Conservation (phyloP, 345 rosid genomes). For the Cardamine occulta region DNA sequence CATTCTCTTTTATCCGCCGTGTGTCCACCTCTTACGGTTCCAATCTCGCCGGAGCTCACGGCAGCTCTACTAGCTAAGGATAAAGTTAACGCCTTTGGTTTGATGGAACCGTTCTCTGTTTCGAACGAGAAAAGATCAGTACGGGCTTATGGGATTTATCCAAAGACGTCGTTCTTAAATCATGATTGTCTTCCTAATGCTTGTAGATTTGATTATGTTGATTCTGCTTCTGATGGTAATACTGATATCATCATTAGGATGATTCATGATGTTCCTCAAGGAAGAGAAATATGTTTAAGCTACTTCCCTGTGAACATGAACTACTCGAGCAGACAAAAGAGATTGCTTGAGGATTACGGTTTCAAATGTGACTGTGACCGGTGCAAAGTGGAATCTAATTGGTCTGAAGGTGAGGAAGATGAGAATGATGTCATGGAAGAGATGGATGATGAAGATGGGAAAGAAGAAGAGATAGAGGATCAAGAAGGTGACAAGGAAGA, state of each 20-base stretch:
- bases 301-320: slow-evolving; percentile 85
- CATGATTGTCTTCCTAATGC: slow-evolving; percentile 99
- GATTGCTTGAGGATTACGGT: slow-evolving; percentile 81
- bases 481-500: no score
- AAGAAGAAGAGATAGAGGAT: no score
- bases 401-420: slow-evolving; percentile 73
- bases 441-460: slow-evolving; percentile 38
- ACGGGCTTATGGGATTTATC: slow-evolving; percentile 79
- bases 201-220: slow-evolving; percentile 85
- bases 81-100: slow-evolving; percentile 78
- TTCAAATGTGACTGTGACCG: slow-evolving; percentile 81
- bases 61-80: slow-evolving; percentile 67
- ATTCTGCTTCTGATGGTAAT: slow-evolving; percentile 47
- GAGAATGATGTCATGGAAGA: slow-evolving; percentile 48
- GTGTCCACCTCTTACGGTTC: slow-evolving; percentile 52
- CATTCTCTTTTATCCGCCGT: slow-evolving; percentile 62
- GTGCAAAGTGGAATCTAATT: slow-evolving; percentile 83
- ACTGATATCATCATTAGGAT: slow-evolving; percentile 76
- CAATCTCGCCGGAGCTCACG: slow-evolving; percentile 54
- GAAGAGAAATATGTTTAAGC: slow-evolving; percentile 89
- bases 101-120: slow-evolving; percentile 68
- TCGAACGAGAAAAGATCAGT: slow-evolving; percentile 61
- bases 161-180: slow-evolving; percentile 73
- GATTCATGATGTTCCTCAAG: slow-evolving; percentile 81
- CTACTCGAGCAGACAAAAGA: slow-evolving; percentile 60